These are phyloP conservation scores for Leccinum variicolor DNA, from an alignment of 768 basidiomycete species.

Conservation along the genomic window DNA sequence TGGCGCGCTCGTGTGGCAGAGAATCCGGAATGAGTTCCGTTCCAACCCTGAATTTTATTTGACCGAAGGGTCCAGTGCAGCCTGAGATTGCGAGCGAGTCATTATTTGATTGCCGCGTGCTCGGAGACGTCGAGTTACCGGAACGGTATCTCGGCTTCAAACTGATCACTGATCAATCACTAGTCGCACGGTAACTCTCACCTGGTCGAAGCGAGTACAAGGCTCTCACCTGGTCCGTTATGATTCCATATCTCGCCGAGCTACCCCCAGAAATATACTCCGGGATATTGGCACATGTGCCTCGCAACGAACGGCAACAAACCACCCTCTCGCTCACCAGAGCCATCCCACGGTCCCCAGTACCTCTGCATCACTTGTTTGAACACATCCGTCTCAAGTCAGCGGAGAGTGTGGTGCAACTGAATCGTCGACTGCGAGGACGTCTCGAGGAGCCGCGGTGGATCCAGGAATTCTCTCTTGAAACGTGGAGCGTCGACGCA, in stretches of 20 bases:
- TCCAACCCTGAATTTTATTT: too few species aligned
- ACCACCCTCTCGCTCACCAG: conserved; percentile 57
- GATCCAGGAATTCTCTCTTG: conserved; percentile 50
- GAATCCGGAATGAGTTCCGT: too few species aligned
- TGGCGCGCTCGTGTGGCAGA: too few species aligned
- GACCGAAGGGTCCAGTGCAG: too few species aligned
- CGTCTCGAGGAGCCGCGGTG: conserved; percentile 31
- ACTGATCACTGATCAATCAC: too few species aligned
- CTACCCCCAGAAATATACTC: conserved; percentile 70
- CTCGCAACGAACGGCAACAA: conserved; percentile 43
- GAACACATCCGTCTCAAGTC: conserved; percentile 49
- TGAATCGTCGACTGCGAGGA: conserved; percentile 55
- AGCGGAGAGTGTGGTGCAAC: conserved; percentile 48
- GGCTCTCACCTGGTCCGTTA: conserved; percentile 1
- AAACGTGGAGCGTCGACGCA: conserved; percentile 71
- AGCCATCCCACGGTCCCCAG: conserved; percentile 57
- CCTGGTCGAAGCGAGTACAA: neutral
- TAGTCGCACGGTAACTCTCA: too few species aligned
- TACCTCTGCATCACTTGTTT: conserved; percentile 59
- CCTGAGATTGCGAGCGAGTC: too few species aligned
- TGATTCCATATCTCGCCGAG: conserved; percentile 23
- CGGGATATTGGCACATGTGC: conserved; percentile 51
- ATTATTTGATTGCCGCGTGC: too few species aligned
- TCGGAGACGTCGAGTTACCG: too few species aligned
- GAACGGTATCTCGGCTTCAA: too few species aligned